Conservation (phyloP, 805 yeast species). For the Yamadazyma endophytica region DNA sequence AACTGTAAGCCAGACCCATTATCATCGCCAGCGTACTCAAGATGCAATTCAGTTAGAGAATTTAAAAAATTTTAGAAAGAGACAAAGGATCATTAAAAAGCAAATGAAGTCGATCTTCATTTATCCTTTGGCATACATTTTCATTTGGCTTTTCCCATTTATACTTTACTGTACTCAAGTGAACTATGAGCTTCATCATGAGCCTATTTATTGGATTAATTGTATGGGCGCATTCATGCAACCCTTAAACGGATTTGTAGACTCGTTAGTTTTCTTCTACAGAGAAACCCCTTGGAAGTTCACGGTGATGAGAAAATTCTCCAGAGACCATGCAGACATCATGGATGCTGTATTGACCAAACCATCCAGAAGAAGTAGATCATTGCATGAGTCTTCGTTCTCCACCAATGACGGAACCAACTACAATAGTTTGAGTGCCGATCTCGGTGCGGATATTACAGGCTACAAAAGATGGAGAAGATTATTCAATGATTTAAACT, state of each 20-base stretch:
- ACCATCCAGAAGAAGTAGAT: constrained; percentile 13
- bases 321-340: constrained; percentile 26
- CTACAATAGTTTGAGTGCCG: constrained; percentile 20
- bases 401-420: constrained; percentile 3
- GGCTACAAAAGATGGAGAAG: constrained; percentile 38
- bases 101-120: constrained; percentile 79
- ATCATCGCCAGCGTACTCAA: neutral
- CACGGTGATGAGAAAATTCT: constrained; percentile 36
- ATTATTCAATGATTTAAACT: constrained; percentile 23
- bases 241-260: constrained; percentile 77
- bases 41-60: constrained; percentile 54
- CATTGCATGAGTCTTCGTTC: constrained; percentile 8
- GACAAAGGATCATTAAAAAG: constrained; percentile 64
- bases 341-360: constrained; percentile 19
- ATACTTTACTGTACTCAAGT: constrained; percentile 58
- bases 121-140: constrained; percentile 77
- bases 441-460: constrained; percentile 23
- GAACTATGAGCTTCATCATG: constrained; percentile 41
- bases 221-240: constrained; percentile 71
- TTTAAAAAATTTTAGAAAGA: constrained; percentile 53
- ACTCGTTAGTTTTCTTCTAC: constrained; percentile 67
- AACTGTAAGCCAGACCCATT: neutral
- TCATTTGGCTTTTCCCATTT: constrained; percentile 81
- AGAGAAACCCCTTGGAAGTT: constrained; percentile 79
- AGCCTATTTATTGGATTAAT: constrained; percentile 60